Conservation (phyloP, 2,329 filamentous ascomycete genomes). For the Harringtonia aguacate region DNA sequence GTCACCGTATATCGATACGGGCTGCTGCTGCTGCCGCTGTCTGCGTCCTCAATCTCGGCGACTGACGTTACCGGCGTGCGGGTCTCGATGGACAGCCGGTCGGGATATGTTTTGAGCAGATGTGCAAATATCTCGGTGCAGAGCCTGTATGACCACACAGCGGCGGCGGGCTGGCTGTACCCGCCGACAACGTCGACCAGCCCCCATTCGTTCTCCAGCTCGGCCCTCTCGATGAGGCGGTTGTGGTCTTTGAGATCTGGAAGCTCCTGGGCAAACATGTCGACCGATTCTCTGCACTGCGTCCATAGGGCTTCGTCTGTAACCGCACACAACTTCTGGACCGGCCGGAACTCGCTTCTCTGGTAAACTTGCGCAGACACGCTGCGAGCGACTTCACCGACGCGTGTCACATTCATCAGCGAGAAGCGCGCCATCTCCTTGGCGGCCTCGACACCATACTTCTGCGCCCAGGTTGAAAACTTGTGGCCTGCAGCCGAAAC, state of each 20-base stretch:
- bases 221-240: background rate
- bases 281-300: background rate
- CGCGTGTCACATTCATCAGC: conserved; percentile 6
- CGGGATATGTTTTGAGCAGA: conserved; percentile 17
- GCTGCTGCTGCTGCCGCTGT: conserved; percentile 14
- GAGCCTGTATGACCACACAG: conserved; percentile 28
- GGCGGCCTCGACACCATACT: conserved; percentile 8
- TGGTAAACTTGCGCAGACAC: background rate
- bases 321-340: background rate
- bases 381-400: conserved; percentile 2
- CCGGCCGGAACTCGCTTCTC: background rate
- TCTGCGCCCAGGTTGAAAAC: background rate
- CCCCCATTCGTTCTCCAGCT: background rate
- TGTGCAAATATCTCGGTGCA: conserved; percentile 22
- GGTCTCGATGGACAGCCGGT: conserved; percentile 10
- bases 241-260: too few species aligned
- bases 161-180: conserved; percentile 16
- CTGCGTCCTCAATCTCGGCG: background rate
- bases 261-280: background rate
- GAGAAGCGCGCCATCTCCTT: conserved; percentile 8
- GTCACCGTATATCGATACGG: conserved; percentile 10
- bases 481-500: conserved; percentile 2
- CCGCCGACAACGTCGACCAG: conserved; percentile 1
- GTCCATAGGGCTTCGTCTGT: background rate
- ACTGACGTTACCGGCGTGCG: conserved; percentile 18